Base-by-base conservation (phyloP, 2,329 filamentous ascomycete genomes). In the Fusarium guadeloupense region DNA sequence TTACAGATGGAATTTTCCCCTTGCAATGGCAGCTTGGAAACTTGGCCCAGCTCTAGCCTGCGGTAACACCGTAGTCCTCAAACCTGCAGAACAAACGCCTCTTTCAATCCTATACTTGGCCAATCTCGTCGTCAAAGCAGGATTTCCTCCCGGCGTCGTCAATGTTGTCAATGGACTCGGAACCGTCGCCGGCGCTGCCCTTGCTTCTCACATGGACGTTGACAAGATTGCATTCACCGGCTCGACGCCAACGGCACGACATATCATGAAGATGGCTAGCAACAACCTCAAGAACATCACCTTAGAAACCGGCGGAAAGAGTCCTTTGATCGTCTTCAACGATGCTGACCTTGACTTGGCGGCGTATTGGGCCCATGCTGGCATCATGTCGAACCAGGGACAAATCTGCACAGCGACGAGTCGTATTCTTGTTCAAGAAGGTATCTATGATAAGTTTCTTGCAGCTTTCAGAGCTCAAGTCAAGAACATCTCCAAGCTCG, bases 201-300 rank as follows among this genome's bases (percentile, higher is more conserved):
- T 93, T 9, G 88, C 86, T 2, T 80, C 82, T 34, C 91, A 94
- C 71, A 76, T 85, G 20, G 83, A 83, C 35, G 82, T 94, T 14
- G 87, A 91, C 70, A 93, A 93, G 78, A 81, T 94, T 58, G 89
- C 90, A 0, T 94, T 93, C 63, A 93, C 91, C 0, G 91, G 91
- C 33, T 90, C 86, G 5, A 93, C 90, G 0, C 78, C 79, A 2
- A 93, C 90, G 1, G 91, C 88, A 8, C 85, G 85, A 50, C 82
- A 88, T 44, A 91, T 93, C 62, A 92, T 93, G 89, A 91, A 90
- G 72, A 82, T 85, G 75, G 89, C 90, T 0, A 82, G 85, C n/a
- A 76, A 83, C 1, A 91, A 80, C 62, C 77, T 86, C 68, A 89
- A 89, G 75, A 88, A 87, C 68, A 85, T 89, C 54, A 89, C 85